phyloP scores from a whole-genome alignment of 2,329 filamentous ascomycete genomes.

The Fusarium sambucinum region DNA sequence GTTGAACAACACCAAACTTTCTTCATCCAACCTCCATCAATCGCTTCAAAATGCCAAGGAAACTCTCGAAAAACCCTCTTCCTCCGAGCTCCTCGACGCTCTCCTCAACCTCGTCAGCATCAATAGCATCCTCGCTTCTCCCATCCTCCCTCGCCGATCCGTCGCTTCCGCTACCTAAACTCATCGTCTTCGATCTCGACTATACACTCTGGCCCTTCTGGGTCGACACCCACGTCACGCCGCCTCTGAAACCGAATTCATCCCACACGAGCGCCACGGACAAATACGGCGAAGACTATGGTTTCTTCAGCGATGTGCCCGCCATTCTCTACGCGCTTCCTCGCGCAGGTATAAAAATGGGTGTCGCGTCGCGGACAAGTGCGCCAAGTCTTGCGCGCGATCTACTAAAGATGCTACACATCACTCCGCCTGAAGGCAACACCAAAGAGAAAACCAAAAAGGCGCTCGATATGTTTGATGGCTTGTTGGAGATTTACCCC shows the following conservation, averaged over 20 bases:
- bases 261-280: constrained; percentile 62
- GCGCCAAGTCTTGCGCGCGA: constrained; percentile 84
- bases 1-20: constrained; percentile 18
- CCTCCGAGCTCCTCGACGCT: constrained; percentile 38
- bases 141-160: constrained; percentile 64
- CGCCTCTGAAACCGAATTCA: constrained; percentile 71
- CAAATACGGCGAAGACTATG: constrained; percentile 72
- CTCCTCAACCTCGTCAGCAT: constrained; percentile 47
- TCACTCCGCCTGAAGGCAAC: constrained; percentile 48
- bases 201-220: constrained; percentile 99
- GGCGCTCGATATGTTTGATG: constrained; percentile 71
- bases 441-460: constrained; percentile 54
- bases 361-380: constrained; percentile 82
- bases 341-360: constrained; percentile 65
- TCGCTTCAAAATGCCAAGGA: constrained; percentile 49
- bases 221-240: constrained; percentile 91
- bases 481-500: constrained; percentile 75
- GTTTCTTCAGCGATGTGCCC: constrained; percentile 79
- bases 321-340: constrained; percentile 72
- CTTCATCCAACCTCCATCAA: background rate
- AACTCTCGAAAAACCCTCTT: constrained; percentile 49
- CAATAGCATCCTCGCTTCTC: constrained; percentile 50
- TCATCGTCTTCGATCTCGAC: constrained; percentile 95
- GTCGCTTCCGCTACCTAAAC: constrained; percentile 76
- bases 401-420: constrained; percentile 80